A percentile compares a stretch with the other conserved stretches of the same genome.
phyloP scores from a whole-genome alignment of 2,329 filamentous ascomycete species.

The Venturiaceae sp. region DNA sequence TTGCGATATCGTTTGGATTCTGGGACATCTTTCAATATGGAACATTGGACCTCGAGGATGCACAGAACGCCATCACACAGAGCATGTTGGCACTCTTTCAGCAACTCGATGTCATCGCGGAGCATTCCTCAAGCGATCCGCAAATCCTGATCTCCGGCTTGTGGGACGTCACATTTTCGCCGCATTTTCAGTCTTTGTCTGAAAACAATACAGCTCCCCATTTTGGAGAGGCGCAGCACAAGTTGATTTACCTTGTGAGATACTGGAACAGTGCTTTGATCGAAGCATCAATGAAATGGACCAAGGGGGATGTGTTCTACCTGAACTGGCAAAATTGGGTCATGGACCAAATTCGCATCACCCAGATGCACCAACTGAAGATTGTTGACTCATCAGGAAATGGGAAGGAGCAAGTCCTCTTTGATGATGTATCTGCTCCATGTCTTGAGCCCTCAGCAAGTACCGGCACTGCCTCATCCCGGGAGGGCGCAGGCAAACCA shows the following conservation, averaged over 20 bases:
- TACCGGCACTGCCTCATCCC: not conserved
- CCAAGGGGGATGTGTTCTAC: slow-evolving; percentile 21
- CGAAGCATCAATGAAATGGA: slow-evolving; percentile 20
- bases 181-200: slow-evolving; percentile 17
- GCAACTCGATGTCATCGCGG: slow-evolving; percentile 22
- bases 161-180: slow-evolving; percentile 25
- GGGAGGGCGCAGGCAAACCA: not conserved
- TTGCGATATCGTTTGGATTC: slow-evolving; percentile 26
- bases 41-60: slow-evolving; percentile 17
- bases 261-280: slow-evolving; percentile 23
- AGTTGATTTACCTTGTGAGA: not conserved
- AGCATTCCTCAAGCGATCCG: slow-evolving; percentile 15
- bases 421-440: slow-evolving; percentile 22
- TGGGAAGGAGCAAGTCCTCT: slow-evolving; percentile 21
- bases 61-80: slow-evolving; percentile 20
- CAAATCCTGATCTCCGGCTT: slow-evolving; percentile 22
- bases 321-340: slow-evolving; percentile 23
- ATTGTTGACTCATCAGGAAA: slow-evolving; percentile 22
- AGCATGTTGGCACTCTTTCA: slow-evolving; percentile 23
- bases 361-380: slow-evolving; percentile 21
- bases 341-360: slow-evolving; percentile 22
- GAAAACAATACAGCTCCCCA: slow-evolving; percentile 15
- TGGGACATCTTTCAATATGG: slow-evolving; percentile 26
- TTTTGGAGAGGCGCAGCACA: slow-evolving; percentile 23
- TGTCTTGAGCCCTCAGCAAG: slow-evolving; percentile 11